Conservation (phyloP, 257 asterid genomes). For the Capsicum pubescens region DNA sequence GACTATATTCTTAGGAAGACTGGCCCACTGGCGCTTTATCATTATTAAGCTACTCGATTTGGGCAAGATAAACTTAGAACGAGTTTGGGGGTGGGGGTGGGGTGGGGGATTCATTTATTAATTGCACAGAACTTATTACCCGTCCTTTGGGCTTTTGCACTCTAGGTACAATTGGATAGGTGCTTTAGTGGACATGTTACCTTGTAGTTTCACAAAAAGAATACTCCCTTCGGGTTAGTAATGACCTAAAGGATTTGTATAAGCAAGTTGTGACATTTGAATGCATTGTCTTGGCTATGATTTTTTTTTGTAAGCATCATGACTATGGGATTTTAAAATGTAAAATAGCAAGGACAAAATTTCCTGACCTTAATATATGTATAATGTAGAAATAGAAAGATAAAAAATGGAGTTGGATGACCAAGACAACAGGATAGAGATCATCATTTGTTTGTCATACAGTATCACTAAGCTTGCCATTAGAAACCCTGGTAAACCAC, state of each 20-base stretch:
- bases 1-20: conserved; percentile 16
- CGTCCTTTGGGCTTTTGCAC: background rate
- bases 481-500: background rate
- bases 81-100: background rate
- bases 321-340: background rate
- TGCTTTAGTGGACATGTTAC: conserved; percentile 15
- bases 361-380: background rate
- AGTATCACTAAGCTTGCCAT: background rate
- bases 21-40: background rate
- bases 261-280: conserved; percentile 14
- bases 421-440: background rate
- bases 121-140: background rate
- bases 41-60: conserved; percentile 5
- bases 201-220: background rate
- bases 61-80: background rate
- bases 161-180: conserved; percentile 1
- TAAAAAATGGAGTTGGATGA: background rate
- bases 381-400: background rate
- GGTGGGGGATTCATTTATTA: background rate
- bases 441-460: conserved; percentile 1
- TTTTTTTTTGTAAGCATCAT: background rate
- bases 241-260: background rate
- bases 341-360: background rate
- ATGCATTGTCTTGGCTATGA: background rate
- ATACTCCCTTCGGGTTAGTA: background rate